Evolutionary conservation across 495 filamentous ascomycete genomes (phyloP).

Genomic region (Thermothielavioides terrestris): DNA sequence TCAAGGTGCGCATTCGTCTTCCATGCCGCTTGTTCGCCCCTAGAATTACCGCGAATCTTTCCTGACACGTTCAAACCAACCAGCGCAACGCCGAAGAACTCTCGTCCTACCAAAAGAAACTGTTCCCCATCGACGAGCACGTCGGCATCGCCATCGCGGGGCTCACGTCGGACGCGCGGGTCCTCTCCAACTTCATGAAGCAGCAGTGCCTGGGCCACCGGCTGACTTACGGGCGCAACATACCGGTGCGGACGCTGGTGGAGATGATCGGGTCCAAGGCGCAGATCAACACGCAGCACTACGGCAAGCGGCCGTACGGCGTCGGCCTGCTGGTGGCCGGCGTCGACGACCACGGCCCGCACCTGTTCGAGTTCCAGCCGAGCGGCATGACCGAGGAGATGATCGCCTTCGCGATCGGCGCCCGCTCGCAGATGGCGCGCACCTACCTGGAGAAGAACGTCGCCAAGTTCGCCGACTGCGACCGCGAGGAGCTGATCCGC

Average conservation of each 20-base stretch:
- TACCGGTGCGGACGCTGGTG: slow-evolving; percentile 80
- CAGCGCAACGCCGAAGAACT: slow-evolving; percentile 98
- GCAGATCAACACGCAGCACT: slow-evolving; percentile 95
- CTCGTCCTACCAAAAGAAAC: slow-evolving; percentile 98
- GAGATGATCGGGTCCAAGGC: slow-evolving; percentile 89
- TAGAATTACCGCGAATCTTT: too few species aligned
- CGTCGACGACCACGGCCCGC: slow-evolving; percentile 85
- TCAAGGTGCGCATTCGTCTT: slow-evolving; percentile 61
- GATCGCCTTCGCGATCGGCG: slow-evolving; percentile 88
- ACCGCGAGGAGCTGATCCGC: slow-evolving; percentile 74
- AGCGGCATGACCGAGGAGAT: slow-evolving; percentile 95
- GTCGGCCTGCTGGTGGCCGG: slow-evolving; percentile 90
- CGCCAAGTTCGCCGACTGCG: slow-evolving; percentile 63
- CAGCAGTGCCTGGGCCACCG: slow-evolving; percentile 92
- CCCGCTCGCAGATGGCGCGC: slow-evolving; percentile 90
- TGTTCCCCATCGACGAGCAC: slow-evolving; percentile 93
- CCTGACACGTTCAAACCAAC: not conserved
- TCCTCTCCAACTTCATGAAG: slow-evolving; percentile 99
- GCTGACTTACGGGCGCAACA: slow-evolving; percentile 89
- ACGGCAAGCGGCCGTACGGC: slow-evolving; percentile 93
- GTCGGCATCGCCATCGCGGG: slow-evolving; percentile 93
- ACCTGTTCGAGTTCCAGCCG: slow-evolving; percentile 98
- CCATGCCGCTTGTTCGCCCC: too few species aligned
- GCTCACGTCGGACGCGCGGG: slow-evolving; percentile 94
- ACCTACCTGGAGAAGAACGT: slow-evolving; percentile 92